Percentiles rank a stretch among this genome's conserved stretches.
Conservation (phyloP, 257 asterid genomes). For the Nemophila menziesii region DNA sequence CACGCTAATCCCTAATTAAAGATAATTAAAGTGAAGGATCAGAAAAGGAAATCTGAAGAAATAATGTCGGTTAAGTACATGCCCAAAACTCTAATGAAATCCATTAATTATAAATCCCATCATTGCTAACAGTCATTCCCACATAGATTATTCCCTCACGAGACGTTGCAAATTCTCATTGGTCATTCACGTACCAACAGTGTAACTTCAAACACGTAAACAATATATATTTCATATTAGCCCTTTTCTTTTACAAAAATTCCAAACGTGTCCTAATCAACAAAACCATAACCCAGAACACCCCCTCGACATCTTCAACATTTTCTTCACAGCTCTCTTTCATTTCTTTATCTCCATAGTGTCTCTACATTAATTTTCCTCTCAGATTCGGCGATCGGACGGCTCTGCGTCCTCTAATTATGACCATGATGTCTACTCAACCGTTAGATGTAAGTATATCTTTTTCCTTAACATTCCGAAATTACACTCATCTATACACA, state of each 20-base stretch:
- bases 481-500: background rate
- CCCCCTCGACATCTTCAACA: background rate
- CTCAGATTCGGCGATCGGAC: slow-evolving; percentile 48
- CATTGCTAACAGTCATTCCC: no score
- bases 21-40: no score
- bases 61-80: no score
- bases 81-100: no score
- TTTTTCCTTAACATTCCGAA: slow-evolving; percentile 6
- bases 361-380: slow-evolving; percentile 13
- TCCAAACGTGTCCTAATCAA: slow-evolving; percentile 25
- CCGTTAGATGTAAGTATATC: slow-evolving; percentile 59
- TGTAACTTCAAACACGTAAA: no score
- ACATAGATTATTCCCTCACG: no score
- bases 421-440: slow-evolving; percentile 80
- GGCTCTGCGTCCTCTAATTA: slow-evolving; percentile 28
- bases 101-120: no score
- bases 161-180: no score
- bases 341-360: background rate
- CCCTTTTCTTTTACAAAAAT: slow-evolving; percentile 20
- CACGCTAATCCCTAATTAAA: no score
- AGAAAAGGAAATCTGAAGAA: no score
- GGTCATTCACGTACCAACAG: no score
- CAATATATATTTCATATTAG: no score
- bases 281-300: slow-evolving; percentile 20
- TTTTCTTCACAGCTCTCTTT: background rate